Evolutionary conservation across 2,329 filamentous ascomycete species (phyloP).

Genomic region (Calonectria pteridis): DNA sequence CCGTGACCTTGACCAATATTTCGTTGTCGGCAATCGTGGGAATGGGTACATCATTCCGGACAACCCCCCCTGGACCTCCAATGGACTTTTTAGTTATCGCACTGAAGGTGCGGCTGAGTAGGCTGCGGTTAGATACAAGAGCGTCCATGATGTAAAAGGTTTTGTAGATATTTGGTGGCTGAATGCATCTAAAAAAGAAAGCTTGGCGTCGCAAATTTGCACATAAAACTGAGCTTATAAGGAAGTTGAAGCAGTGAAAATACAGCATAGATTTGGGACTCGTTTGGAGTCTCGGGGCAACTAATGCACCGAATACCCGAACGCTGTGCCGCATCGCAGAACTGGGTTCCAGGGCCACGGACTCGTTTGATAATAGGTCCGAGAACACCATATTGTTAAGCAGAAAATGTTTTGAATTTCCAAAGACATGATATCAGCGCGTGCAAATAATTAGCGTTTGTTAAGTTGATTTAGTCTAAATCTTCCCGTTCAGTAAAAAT

Average conservation of each 20-base stretch:
- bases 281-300: neutral
- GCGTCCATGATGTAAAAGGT: neutral
- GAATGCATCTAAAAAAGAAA: neutral
- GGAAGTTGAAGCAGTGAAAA: too few relatives aligned
- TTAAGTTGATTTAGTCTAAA: too few relatives aligned
- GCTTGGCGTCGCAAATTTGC: too few relatives aligned
- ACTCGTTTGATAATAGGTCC: neutral
- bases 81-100: neutral
- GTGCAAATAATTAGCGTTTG: too few relatives aligned
- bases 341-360: neutral
- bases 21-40: neutral
- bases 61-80: neutral
- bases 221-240: too few relatives aligned
- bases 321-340: neutral
- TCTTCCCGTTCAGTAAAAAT: too few relatives aligned
- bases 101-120: neutral
- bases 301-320: neutral
- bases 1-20: constrained; percentile 13
- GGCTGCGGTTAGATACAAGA: neutral
- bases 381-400: neutral
- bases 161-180: neutral
- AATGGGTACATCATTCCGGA: neutral
- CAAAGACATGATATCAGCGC: too few relatives aligned
- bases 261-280: neutral
- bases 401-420: neutral